Percentiles rank a stretch among this genome's conserved stretches.
phyloP scores from a whole-genome alignment of 2,329 filamentous ascomycete species.

The Tolypocladium ovalisporum region DNA sequence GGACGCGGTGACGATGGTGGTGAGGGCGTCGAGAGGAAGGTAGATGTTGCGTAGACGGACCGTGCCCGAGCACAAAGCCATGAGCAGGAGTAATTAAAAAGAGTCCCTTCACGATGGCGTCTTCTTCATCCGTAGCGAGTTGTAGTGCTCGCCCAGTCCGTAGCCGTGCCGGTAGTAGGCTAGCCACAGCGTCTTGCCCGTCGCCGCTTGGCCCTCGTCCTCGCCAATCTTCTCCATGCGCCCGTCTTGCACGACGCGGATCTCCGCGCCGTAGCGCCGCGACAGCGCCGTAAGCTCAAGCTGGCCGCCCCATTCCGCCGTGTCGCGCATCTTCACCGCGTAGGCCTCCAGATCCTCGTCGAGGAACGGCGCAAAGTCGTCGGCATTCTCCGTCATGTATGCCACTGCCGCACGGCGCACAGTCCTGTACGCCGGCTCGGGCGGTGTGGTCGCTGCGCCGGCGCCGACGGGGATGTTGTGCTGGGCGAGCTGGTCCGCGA shows the following conservation, averaged over 20 bases:
- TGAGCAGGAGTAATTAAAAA: neutral
- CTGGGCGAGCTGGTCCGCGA: slow-evolving; percentile 69
- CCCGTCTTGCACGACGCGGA: slow-evolving; percentile 79
- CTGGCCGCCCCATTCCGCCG: slow-evolving; percentile 93
- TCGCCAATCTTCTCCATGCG: slow-evolving; percentile 61
- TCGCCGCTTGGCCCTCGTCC: slow-evolving; percentile 30
- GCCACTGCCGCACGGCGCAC: slow-evolving; percentile 63
- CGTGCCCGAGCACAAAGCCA: neutral
- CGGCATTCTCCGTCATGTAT: slow-evolving; percentile 63
- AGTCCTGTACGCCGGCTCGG: slow-evolving; percentile 45
- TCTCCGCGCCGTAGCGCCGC: slow-evolving; percentile 65
- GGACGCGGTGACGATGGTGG: slow-evolving; percentile 23
- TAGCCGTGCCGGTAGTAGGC: slow-evolving; percentile 94
- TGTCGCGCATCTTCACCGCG: slow-evolving; percentile 66
- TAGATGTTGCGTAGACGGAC: neutral
- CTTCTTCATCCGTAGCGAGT: slow-evolving; percentile 55
- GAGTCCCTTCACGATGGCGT: neutral
- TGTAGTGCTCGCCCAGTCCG: slow-evolving; percentile 94
- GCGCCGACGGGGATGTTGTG: slow-evolving; percentile 23
- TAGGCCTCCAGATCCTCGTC: slow-evolving; percentile 71
- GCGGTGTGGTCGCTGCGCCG: neutral
- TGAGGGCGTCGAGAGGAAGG: neutral
- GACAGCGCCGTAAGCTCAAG: slow-evolving; percentile 80
- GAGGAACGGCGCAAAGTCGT: slow-evolving; percentile 79
- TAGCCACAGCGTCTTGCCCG: slow-evolving; percentile 61